Percentiles rank a stretch among this genome's conserved stretches.
Conservation (phyloP, 148 eudicot genomes). For the Fagopyrum esculentum region DNA sequence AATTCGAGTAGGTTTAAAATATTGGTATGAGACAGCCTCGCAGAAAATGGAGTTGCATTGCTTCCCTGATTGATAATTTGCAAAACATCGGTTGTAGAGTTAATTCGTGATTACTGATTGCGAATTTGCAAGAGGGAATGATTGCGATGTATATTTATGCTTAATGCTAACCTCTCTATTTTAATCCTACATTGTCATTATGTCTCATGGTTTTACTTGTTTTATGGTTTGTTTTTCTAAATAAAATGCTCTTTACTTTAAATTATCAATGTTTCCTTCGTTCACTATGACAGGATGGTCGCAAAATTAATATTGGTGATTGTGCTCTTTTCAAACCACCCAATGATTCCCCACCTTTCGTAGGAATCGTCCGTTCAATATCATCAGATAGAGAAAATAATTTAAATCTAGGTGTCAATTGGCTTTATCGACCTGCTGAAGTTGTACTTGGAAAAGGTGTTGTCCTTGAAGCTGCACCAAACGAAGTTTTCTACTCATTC, state of each 20-base stretch:
- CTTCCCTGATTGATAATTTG: no score
- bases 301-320: conserved; percentile 49
- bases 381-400: conserved; percentile 24
- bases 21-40: no score
- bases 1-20: no score
- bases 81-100: no score
- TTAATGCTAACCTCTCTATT: background rate
- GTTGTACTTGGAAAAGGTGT: conserved; percentile 57
- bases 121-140: no score
- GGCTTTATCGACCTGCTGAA: conserved; percentile 91
- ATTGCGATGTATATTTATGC: background rate
- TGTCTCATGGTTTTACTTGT: no score
- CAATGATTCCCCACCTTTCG: conserved; percentile 41
- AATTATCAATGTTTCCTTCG: background rate
- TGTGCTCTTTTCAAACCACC: conserved; percentile 64
- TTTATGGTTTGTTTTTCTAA: background rate
- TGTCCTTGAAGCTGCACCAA: conserved; percentile 58
- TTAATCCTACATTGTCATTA: background rate
- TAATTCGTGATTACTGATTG: no score
- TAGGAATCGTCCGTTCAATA: conserved; percentile 45
- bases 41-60: no score
- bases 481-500: conserved; percentile 84
- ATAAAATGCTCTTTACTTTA: background rate
- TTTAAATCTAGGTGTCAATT: conserved; percentile 51
- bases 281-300: conserved; percentile 37